Evolutionary conservation across 2,329 filamentous ascomycete species (phyloP), one percentile per base, ranked within the genome.

Genomic region (Cladosporium sp.): DNA sequence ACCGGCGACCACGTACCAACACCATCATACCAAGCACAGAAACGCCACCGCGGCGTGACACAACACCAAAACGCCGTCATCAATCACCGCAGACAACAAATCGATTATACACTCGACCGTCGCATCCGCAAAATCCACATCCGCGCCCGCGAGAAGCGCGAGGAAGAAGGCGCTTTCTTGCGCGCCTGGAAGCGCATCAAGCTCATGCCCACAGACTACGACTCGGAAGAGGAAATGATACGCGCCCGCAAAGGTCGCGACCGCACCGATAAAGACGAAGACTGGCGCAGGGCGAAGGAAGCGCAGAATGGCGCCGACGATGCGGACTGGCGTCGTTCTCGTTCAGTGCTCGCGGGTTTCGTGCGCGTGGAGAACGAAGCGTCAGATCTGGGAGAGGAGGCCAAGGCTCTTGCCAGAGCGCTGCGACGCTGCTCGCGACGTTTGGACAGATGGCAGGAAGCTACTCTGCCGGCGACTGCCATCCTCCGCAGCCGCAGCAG

Each of bases 21-120:
- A 4, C 72, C 75, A 2, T 73, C 74, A 21, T 74, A 75, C 56
- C 74, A 76, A 61, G 68, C 71, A 31, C 78, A 80, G 69, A 82
- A 83, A 68, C 80, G 92, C 74, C 88, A 89, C 10, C 85, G 91
- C 1, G 91, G 91, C 2, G 86, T 92, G 0, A 95, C 91, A 0
- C 90, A 91, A 40, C 91, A 95, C 77, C 91, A 95, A 77, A 81
- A 93, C 46, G 91, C 91, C 0, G 90, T 95, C 1, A 91, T 93
- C 76, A 86, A 89, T 64, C 93, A 93, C 76, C 84, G 91, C 21
- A 90, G 87, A 67, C 87, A 91, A 72, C 88, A 91, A 6, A 91
- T 94, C n/a, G 89, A 93, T 72, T 89, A 93, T 72, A 91, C 92
- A 61, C 85, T 95, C 18, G 89, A 92, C 70, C 87, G 89, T n/a